phyloP scores from a whole-genome alignment of 1,284 basidiomycete genomes.

The Malassezia equina region DNA sequence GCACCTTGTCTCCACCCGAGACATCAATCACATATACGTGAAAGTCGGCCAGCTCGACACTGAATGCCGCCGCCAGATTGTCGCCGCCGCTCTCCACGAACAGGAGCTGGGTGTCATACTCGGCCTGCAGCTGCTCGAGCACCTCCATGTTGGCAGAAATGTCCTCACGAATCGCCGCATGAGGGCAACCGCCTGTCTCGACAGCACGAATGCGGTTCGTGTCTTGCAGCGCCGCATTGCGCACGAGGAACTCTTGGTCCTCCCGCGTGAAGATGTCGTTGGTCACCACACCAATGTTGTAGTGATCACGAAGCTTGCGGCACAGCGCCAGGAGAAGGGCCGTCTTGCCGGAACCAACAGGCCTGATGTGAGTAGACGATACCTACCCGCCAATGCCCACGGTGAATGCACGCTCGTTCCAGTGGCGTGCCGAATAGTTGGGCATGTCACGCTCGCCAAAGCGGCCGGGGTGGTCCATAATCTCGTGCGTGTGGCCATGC shows the following conservation, averaged over 20 bases:
- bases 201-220: conserved; percentile 78
- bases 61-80: conserved; percentile 89
- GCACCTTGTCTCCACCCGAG: conserved; percentile 90
- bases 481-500: conserved; percentile 43
- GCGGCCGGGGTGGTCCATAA: conserved; percentile 57
- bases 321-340: conserved; percentile 89
- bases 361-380: conserved; percentile 10
- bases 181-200: conserved; percentile 60
- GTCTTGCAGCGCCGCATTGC: conserved; percentile 72
- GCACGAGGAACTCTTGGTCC: conserved; percentile 93
- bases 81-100: conserved; percentile 94
- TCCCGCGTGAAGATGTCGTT: conserved; percentile 58
- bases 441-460: conserved; percentile 86
- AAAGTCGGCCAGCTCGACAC: conserved; percentile 88
- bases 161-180: conserved; percentile 61
- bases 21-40: conserved; percentile 59
- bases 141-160: conserved; percentile 94
- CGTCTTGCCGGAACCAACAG: conserved; percentile 95
- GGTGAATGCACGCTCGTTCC: conserved; percentile 86
- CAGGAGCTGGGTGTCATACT: conserved; percentile 53
- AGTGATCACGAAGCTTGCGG: conserved; percentile 64
- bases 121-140: conserved; percentile 86
- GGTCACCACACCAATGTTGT: conserved; percentile 68
- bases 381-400: conserved; percentile 87
- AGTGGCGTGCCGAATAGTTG: conserved; percentile 72